Conservation (phyloP, 805 yeast species). For the Clavispora vitiphila region DNA sequence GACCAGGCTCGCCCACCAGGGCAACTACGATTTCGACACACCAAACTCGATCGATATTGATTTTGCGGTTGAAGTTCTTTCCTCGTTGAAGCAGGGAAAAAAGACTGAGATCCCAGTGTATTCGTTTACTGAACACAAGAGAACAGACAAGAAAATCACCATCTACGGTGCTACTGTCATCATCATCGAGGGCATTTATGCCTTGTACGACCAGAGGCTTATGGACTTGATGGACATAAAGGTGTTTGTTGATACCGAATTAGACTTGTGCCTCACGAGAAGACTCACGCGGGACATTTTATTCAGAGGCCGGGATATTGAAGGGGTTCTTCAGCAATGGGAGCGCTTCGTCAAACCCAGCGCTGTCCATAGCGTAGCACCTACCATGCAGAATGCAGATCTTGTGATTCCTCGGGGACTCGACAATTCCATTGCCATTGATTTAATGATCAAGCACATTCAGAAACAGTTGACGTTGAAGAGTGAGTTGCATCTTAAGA, state of each 20-base stretch:
- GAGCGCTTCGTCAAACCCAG: constrained; percentile 87
- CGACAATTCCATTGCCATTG: constrained; percentile 76
- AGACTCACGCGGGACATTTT: constrained; percentile 82
- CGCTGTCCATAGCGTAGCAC: constrained; percentile 67
- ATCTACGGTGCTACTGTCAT: constrained; percentile 94
- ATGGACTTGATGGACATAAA: constrained; percentile 77
- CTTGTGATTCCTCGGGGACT: constrained; percentile 87
- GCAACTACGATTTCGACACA: constrained; percentile 79
- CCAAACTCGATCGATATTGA: constrained; percentile 86
- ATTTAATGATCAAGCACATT: constrained; percentile 74
- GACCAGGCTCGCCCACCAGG: constrained; percentile 55
- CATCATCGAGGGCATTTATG: constrained; percentile 86
- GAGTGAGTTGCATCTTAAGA: constrained; percentile 61
- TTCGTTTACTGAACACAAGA: constrained; percentile 69
- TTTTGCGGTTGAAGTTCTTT: constrained; percentile 56
- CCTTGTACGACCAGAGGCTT: constrained; percentile 66
- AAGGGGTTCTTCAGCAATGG: constrained; percentile 87
- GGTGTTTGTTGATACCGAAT: constrained; percentile 88
- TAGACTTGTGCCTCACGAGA: constrained; percentile 88
- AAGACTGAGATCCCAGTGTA: constrained; percentile 39
- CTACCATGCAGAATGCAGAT: constrained; percentile 77
- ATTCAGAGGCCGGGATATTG: constrained; percentile 78
- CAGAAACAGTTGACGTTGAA: constrained; percentile 63
- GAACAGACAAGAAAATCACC: constrained; percentile 59
- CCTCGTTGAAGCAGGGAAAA: constrained; percentile 63